phyloP scores from a whole-genome alignment of 371 early-diverging fungal species.

The Apophysomyces trapeziformis region DNA sequence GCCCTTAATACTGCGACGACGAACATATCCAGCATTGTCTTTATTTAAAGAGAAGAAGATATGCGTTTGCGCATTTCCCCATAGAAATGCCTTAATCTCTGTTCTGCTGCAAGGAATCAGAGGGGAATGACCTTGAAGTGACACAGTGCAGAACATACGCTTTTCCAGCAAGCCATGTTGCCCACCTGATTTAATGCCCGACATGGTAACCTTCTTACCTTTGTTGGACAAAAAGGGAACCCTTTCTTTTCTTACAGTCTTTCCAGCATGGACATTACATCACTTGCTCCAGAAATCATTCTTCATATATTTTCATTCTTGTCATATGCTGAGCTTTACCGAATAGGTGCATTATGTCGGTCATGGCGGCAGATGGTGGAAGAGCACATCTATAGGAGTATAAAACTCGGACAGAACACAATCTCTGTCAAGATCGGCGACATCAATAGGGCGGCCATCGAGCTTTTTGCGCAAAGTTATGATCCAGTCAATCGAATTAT shows the following conservation, averaged over 20 bases:
- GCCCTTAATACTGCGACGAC: too few species aligned
- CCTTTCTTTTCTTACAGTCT: neutral
- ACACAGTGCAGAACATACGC: too few species aligned
- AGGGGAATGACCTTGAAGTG: too few species aligned
- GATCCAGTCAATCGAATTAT: conserved; percentile 40
- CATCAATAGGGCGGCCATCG: conserved; percentile 16
- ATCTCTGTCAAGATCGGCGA: conserved; percentile 38
- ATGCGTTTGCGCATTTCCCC: too few species aligned
- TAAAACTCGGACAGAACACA: conserved; percentile 23
- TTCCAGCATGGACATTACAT: neutral
- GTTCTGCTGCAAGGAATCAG: too few species aligned
- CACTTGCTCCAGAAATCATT: conserved; percentile 43
- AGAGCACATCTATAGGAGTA: conserved; percentile 37
- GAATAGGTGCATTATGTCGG: conserved; percentile 32
- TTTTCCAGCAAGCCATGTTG: neutral
- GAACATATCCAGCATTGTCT: too few species aligned
- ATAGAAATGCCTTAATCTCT: too few species aligned
- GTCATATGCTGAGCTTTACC: conserved; percentile 38
- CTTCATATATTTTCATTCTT: conserved; percentile 39
- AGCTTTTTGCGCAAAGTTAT: conserved; percentile 29
- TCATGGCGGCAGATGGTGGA: conserved; percentile 33
- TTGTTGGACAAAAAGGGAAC: neutral
- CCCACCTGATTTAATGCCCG: neutral
- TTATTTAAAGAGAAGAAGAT: too few species aligned
- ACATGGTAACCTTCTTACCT: neutral